A percentile compares a stretch with the other conserved stretches of the same genome.
Conservation (phyloP, 495 filamentous ascomycete genomes). For the Pyrenopolyporus hunteri region DNA sequence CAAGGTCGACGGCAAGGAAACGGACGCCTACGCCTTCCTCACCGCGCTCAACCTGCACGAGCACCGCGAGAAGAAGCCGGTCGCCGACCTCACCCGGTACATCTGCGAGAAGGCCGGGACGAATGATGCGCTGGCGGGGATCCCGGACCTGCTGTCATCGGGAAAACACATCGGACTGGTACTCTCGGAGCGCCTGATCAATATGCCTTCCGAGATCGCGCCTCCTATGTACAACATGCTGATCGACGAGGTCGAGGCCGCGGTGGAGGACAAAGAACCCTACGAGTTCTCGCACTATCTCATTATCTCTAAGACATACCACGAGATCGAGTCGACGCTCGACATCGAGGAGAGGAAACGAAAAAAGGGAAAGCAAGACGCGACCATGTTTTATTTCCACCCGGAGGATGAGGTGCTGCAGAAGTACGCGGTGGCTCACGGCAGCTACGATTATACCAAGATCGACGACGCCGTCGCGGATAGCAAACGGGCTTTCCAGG, state of each 20-base stretch:
- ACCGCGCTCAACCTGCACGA: slow-evolving; percentile 85
- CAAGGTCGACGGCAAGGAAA: slow-evolving; percentile 92
- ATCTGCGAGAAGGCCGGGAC: slow-evolving; percentile 64
- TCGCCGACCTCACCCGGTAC: slow-evolving; percentile 74
- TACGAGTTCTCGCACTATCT: slow-evolving; percentile 94
- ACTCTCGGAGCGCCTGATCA: slow-evolving; percentile 89
- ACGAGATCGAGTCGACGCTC: slow-evolving; percentile 80
- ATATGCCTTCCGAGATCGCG: slow-evolving; percentile 88
- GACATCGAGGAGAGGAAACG: slow-evolving; percentile 71
- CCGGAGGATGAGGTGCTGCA: slow-evolving; percentile 94
- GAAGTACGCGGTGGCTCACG: slow-evolving; percentile 68
- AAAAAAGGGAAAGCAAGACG: slow-evolving; percentile 72
- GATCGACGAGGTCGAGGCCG: slow-evolving; percentile 87
- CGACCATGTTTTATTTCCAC: slow-evolving; percentile 81
- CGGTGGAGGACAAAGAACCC: slow-evolving; percentile 87
- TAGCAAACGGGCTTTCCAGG: slow-evolving; percentile 92
- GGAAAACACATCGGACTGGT: slow-evolving; percentile 73
- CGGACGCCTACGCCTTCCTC: slow-evolving; percentile 93
- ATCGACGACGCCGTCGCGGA: slow-evolving; percentile 81
- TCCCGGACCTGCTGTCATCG: slow-evolving; percentile 62
- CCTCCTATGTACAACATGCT: slow-evolving; percentile 98
- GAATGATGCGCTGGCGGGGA: slow-evolving; percentile 57
- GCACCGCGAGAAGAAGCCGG: slow-evolving; percentile 74
- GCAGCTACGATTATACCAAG: slow-evolving; percentile 76
- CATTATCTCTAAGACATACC: slow-evolving; percentile 87